Evolutionary conservation across 2,329 filamentous ascomycete genomes (phyloP).

Genomic region (Grosmannia penicillata): DNA sequence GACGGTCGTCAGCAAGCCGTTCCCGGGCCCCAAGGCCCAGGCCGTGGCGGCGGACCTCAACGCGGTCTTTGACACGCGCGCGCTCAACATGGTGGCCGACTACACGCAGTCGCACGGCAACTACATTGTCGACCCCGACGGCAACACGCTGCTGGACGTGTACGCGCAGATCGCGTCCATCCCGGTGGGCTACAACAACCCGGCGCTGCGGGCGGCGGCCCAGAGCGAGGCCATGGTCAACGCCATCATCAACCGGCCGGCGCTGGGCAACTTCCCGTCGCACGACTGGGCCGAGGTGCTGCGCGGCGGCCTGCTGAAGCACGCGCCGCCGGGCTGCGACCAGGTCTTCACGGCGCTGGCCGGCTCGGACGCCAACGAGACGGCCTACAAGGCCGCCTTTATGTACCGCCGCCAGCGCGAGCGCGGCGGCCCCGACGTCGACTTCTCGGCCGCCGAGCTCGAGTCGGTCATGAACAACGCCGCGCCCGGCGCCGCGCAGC

Average conservation of each 20-base stretch:
- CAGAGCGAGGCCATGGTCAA: conserved; percentile 64
- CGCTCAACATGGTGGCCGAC: conserved; percentile 69
- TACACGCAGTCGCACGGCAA: conserved; percentile 65
- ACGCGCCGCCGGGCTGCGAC: conserved; percentile 68
- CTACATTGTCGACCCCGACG: conserved; percentile 62
- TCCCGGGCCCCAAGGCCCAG: conserved; percentile 65
- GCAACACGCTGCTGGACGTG: conserved; percentile 59
- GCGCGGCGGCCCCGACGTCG: conserved; percentile 61
- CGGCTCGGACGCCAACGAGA: conserved; percentile 86
- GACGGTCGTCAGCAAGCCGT: conserved; percentile 36
- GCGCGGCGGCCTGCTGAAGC: conserved; percentile 64
- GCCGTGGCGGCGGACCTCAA: conserved; percentile 55
- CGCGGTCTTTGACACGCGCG: conserved; percentile 72
- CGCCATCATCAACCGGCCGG: conserved; percentile 75
- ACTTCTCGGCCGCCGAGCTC: conserved; percentile 69
- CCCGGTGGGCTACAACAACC: conserved; percentile 86
- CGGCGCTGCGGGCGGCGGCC: conserved; percentile 53
- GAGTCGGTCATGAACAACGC: conserved; percentile 66
- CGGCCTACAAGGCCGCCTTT: conserved; percentile 89
- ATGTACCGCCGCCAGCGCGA: conserved; percentile 77
- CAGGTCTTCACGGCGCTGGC: conserved; percentile 86
- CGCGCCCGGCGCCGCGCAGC: conserved; percentile 55
- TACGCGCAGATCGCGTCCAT: conserved; percentile 91
- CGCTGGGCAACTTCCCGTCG: conserved; percentile 80
- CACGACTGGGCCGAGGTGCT: conserved; percentile 72